Evolutionary conservation across 2,329 filamentous ascomycete genomes (phyloP), one percentile per base, ranked within the genome.

Genomic region (Metarhizium anisopliae): DNA sequence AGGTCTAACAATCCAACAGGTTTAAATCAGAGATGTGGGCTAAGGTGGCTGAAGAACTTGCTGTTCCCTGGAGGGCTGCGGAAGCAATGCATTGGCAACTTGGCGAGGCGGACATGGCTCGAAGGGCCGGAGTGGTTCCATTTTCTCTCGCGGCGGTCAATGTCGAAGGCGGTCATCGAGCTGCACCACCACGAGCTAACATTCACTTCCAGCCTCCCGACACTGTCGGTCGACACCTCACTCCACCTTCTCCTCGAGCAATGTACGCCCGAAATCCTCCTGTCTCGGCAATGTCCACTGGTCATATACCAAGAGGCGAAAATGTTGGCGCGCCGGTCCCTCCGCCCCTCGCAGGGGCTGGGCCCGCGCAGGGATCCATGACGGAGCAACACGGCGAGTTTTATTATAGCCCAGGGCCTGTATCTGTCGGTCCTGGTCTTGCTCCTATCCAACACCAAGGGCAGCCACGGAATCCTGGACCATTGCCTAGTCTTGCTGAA

Each of bases 61-160:
- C 85, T 35, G 86, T 96, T 56, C 94, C 93, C 40, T 97, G 93
- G 93, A 83, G 94, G 66, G 91, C 94, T 18, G 93, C 90, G 51
- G 93, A 99, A 73, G 92, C 90, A 4, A 96, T 96, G 92, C 94
- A 97, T 72, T 99, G 94, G 93, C 89, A 95, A 67, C 79, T 99
- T 55, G 93, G 93, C 59, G 90, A 96, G 69, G 78, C 85, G 63
- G 94, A 97, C 64, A 97, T 99, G 90, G 92, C 92, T 51, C 83
- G 88, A 59, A 86, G 93, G 57, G 93, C 93, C 47, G 94, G 94
- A 49, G 90, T 94, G 42, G 86, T 89, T 7, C 90, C 93, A 1
- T 96, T 96, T 71, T 84, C 85, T 3, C 75, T 90, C 35, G 83
- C 85, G 53, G 74, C 79, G 52, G 75, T 80, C 60, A 78, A 80